phyloP scores from a whole-genome alignment of 805 yeast genomes.

The Dipodascopsis tothii region DNA sequence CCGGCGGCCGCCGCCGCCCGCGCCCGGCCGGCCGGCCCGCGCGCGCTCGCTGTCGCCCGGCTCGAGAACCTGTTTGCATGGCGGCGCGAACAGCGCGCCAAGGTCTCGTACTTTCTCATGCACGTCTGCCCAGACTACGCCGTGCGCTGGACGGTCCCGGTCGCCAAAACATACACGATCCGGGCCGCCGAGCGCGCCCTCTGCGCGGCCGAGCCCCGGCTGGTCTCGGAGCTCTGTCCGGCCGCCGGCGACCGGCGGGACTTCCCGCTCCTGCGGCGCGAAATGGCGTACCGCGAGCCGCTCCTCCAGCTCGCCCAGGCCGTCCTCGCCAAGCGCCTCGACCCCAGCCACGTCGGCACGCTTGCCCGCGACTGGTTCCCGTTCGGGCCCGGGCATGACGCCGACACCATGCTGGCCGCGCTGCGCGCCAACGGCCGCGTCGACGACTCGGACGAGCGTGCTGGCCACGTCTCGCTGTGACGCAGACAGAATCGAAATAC shows the following conservation, averaged over 20 bases:
- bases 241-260: slow-evolving; percentile 3
- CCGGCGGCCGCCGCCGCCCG: too few relatives aligned
- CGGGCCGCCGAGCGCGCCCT: neutral
- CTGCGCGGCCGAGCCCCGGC: neutral
- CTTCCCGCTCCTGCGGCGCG: slow-evolving; percentile 2
- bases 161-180: slow-evolving; percentile 6
- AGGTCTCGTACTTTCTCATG: slow-evolving; percentile 9
- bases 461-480: too few relatives aligned
- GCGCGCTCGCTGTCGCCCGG: slow-evolving; percentile 1
- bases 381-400: too few relatives aligned
- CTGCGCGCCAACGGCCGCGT: too few relatives aligned
- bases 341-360: too few relatives aligned
- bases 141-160: slow-evolving; percentile 7
- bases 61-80: slow-evolving; percentile 8
- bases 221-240: slow-evolving; percentile 5
- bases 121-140: neutral
- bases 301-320: slow-evolving; percentile 8
- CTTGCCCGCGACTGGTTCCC: too few relatives aligned
- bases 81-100: slow-evolving; percentile 12
- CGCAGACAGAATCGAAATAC: too few relatives aligned
- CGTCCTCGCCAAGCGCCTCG: neutral
- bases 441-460: too few relatives aligned
- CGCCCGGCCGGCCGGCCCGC: too few relatives aligned
- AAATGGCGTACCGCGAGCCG: slow-evolving; percentile 15
- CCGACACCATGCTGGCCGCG: too few relatives aligned